A percentile compares a stretch with the other conserved stretches of the same genome.
Evolutionary conservation across 148 eudicot genomes (phyloP).

Genomic region (Vaccinium corymbosum): DNA sequence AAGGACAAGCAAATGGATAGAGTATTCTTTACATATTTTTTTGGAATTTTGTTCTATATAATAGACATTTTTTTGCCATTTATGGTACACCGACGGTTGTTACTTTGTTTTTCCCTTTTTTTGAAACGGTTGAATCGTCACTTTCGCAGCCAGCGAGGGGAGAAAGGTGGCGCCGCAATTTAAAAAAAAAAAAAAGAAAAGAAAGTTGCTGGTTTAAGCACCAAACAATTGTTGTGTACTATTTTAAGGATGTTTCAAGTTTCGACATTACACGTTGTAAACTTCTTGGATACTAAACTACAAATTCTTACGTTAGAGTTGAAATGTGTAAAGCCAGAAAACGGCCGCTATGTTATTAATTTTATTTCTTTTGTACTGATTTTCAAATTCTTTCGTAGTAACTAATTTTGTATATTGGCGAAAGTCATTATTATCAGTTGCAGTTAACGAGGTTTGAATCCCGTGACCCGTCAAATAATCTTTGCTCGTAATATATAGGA

Average conservation of each 20-base stretch:
- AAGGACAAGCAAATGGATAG: no score
- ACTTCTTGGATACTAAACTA: neutral
- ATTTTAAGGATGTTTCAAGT: neutral
- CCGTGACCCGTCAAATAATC: no score
- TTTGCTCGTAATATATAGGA: no score
- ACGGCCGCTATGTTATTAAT: neutral
- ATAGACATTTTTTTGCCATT: no score
- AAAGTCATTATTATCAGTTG: neutral
- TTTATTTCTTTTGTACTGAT: neutral
- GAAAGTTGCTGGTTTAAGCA: neutral
- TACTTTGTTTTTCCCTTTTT: neutral
- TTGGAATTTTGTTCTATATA: no score
- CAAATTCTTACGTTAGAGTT: neutral
- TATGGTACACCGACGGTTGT: neutral
- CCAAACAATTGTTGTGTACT: neutral
- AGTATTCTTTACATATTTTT: no score
- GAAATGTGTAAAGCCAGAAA: neutral
- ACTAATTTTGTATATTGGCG: neutral
- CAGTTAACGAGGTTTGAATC: no score
- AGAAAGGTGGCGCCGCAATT: neutral
- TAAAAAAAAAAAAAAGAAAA: no score
- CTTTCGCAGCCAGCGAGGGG: neutral
- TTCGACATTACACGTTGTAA: neutral
- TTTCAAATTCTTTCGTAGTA: no score
- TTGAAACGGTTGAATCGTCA: neutral